phyloP scores from a whole-genome alignment of 257 asterid genomes.

The Gentiana dahurica region DNA sequence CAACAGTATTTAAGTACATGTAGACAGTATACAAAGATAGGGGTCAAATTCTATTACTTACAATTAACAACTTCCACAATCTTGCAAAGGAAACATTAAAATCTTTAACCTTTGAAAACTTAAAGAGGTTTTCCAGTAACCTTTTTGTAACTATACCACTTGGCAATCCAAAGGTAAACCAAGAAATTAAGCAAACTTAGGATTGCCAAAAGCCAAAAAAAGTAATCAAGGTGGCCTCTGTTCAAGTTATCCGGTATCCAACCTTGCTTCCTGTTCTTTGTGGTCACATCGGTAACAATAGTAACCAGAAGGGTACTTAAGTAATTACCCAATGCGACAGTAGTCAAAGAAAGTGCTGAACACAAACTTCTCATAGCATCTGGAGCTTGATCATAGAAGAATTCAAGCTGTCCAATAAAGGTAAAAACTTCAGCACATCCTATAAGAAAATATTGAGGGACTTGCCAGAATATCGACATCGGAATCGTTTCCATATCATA shows the following conservation, averaged over 20 bases:
- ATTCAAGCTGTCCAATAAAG: slow-evolving; percentile 37
- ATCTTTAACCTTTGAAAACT: too few species aligned
- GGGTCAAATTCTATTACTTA: too few species aligned
- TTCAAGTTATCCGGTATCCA: slow-evolving; percentile 82
- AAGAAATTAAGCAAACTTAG: slow-evolving; percentile 57
- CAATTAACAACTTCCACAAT: too few species aligned
- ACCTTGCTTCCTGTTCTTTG: slow-evolving; percentile 39
- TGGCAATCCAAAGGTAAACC: slow-evolving; percentile 32
- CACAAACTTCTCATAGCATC: slow-evolving; percentile 2
- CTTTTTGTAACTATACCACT: slow-evolving; percentile 55
- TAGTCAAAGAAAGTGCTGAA: slow-evolving; percentile 61
- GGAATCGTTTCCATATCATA: slow-evolving; percentile 28
- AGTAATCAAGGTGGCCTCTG: slow-evolving; percentile 74
- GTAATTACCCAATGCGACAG: slow-evolving; percentile 61
- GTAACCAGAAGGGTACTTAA: slow-evolving; percentile 50
- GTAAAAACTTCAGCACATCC: slow-evolving; percentile 86
- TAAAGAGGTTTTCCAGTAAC: slow-evolving; percentile 12
- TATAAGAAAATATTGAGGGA: slow-evolving; percentile 49
- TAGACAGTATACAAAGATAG: too few species aligned
- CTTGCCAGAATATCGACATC: slow-evolving; percentile 16
- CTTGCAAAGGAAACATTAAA: too few species aligned
- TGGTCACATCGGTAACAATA: slow-evolving; percentile 36
- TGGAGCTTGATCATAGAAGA: too few species aligned
- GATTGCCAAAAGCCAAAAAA: slow-evolving; percentile 54
- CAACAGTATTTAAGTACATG: too few species aligned